Base-by-base conservation (phyloP, 2,329 filamentous ascomycete species). In the Colletotrichum tamarilloi region DNA sequence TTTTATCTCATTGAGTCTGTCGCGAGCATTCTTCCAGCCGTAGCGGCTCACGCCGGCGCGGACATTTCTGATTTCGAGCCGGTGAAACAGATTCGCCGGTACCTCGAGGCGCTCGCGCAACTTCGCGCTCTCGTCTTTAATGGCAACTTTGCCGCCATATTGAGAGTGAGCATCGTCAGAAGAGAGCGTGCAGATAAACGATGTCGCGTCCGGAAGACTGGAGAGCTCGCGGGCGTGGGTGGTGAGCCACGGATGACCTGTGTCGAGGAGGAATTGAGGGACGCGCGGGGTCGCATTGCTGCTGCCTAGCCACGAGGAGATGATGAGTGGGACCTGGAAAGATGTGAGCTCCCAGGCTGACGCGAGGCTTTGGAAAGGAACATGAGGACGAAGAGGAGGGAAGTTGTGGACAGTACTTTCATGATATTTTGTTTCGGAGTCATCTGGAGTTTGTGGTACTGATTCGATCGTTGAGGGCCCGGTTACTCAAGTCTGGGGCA, bases 181-280 rank as follows among this genome's bases (percentile, higher is more conserved):
- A 8, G 42, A 2, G 30, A 38, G 28, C 0, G 11, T 16, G 16
- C 52, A 69, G 1, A 65, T 19, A 16, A 59, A 5, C 0, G 38
- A 19, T 2, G 14, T 8, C 2, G 53, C n/a, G 38, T 59, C 38
- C 3, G 55, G 30, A 19, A 56, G 55, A 1, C n/a, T 22, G 0
- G 19, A n/a, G 22, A 62, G 24, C 3, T 67, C 55, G 28, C 14
- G n/a, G 5, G n/a, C 57, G 24, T 67, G 30, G 0, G 26, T 5
- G 0, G 12, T 4, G 28, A 67, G 24, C 68, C 68, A 72, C 0
- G 63, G 56, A 5, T 67, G 42, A 19, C 14, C 1, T 11, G 63
- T 35, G 11, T 62, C 63, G 35, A 67, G 63, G 8, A 67, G 26
- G 63, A 72, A 72, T 12, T 72, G 30, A 19, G 46, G 68, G 24